Conservation (phyloP, 306 rosid genomes). For the Elaeagnus macrophylla region DNA sequence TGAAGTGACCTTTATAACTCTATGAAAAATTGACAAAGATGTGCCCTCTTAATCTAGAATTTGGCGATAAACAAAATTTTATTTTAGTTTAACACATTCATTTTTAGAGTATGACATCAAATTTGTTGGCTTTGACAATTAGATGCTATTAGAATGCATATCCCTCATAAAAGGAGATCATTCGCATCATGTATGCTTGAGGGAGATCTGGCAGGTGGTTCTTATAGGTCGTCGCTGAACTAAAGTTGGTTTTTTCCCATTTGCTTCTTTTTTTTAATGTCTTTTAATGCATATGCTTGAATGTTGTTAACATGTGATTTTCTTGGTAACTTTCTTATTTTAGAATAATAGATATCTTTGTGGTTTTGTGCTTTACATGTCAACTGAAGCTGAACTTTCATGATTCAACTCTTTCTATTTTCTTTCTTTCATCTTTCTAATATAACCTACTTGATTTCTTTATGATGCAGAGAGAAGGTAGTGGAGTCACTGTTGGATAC, state of each 20-base stretch:
- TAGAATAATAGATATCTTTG: background rate
- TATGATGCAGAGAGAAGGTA: conserved; percentile 54
- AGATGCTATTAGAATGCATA: background rate
- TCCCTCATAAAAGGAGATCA: background rate
- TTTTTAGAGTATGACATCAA: background rate
- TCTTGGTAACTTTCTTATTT: background rate
- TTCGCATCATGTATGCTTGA: background rate
- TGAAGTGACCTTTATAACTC: too few species aligned
- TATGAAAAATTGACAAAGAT: too few species aligned
- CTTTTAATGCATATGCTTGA: background rate
- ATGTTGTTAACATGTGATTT: background rate
- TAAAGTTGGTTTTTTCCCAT: too few species aligned
- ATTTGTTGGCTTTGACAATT: conserved; percentile 2
- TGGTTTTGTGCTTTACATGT: background rate
- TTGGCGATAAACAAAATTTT: too few species aligned
- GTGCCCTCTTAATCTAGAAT: too few species aligned
- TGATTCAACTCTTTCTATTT: conserved; percentile 7
- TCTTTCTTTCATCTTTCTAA: conserved; percentile 3
- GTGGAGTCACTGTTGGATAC: conserved; percentile 65
- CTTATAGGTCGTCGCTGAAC: too few species aligned
- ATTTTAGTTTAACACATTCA: too few species aligned
- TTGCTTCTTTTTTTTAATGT: too few species aligned
- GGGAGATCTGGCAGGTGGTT: too few species aligned
- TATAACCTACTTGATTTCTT: conserved; percentile 7
- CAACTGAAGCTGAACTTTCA: conserved; percentile 5